Base-by-base conservation (phyloP, 805 yeast species). In the Diddensiella caesifluorescens region DNA sequence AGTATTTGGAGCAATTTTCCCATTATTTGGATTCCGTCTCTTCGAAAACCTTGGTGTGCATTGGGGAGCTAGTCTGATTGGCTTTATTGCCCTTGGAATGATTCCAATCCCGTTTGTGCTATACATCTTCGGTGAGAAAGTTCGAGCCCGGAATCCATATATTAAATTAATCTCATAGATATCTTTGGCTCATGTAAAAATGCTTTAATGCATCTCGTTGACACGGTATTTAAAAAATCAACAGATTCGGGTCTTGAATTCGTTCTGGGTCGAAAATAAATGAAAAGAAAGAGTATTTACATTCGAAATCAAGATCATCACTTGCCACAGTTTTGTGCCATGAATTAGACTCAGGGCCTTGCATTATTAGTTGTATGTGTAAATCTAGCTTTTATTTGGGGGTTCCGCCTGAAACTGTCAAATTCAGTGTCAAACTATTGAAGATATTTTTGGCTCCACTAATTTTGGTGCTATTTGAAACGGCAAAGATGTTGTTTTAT, bases 1-100 rank as follows among this genome's bases (percentile, higher is more conserved):
- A 0, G 59, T 70, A 4, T 71, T 77, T 58, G 85, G 77, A 22
- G 80, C 77, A 23, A 72, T 68, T 1, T 78, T 79, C 67, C 84
- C 85, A 4, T 60, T 79, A 35, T 77, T 78, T 54, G 74, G 80
- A 2, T 56, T 62, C 26, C 72, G 68, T 45, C 68, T 79, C 74
- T 77, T 75, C 55, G 57, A 54, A 19, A 67, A 67, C 42, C 53
- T 79, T 55, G 69, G 74, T 1, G 69, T 71, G 31, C 65, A 68
- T 41, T 77, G 79, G 79, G 83, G 79, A 2, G 63, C 68, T 25
- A 70, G 77, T 9, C 54, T 77, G 19, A 59, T 78, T 32, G 84
- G 77, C 4, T 71, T 74, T 44, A 41, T 67, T 22, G 73, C 79
- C 0, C 53, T 68, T 5, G 61, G 66, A 1, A 59, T 75, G 67